Conservation (phyloP, 345 rosid species). For the Gossypium bickii region DNA sequence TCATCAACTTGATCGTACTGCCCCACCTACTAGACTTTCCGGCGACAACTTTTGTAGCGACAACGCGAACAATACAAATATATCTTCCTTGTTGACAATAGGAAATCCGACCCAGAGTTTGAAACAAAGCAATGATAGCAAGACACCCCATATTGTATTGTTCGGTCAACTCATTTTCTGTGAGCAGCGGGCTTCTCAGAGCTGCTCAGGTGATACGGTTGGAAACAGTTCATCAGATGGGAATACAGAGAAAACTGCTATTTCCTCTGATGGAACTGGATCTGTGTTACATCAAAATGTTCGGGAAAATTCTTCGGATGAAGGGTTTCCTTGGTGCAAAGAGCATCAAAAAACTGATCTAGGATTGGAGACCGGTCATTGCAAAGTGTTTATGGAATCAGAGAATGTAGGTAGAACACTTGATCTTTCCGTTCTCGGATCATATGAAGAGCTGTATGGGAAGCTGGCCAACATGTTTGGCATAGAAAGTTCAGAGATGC, state of each 20-base stretch:
- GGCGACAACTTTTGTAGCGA: conserved; percentile 22
- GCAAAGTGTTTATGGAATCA: conserved; percentile 87
- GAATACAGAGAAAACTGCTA: conserved; percentile 42
- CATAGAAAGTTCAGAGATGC: conserved; percentile 57
- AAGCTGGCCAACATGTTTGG: conserved; percentile 75
- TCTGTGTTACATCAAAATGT: conserved; percentile 41
- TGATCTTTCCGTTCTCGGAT: conserved; percentile 63
- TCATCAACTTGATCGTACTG: conserved; percentile 35
- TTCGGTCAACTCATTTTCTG: conserved; percentile 80
- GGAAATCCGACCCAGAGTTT: conserved; percentile 40
- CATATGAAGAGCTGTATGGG: conserved; percentile 67
- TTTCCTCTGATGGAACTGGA: conserved; percentile 57
- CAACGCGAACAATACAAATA: conserved; percentile 29
- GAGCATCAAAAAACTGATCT: conserved; percentile 35
- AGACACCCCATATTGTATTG: conserved; percentile 63
- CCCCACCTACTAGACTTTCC: conserved; percentile 35
- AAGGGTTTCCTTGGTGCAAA: conserved; percentile 56
- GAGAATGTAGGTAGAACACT: conserved; percentile 83
- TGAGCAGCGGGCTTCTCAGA: conserved; percentile 53
- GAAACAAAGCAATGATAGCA: conserved; percentile 43
- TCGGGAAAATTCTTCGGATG: conserved; percentile 61
- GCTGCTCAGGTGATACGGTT: conserved; percentile 56
- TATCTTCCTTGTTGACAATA: conserved; percentile 61
- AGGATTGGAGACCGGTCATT: conserved; percentile 57
- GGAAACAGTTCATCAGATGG: conserved; percentile 48